Base-by-base conservation (phyloP, 805 yeast genomes). In the Kuraishia cidri region DNA sequence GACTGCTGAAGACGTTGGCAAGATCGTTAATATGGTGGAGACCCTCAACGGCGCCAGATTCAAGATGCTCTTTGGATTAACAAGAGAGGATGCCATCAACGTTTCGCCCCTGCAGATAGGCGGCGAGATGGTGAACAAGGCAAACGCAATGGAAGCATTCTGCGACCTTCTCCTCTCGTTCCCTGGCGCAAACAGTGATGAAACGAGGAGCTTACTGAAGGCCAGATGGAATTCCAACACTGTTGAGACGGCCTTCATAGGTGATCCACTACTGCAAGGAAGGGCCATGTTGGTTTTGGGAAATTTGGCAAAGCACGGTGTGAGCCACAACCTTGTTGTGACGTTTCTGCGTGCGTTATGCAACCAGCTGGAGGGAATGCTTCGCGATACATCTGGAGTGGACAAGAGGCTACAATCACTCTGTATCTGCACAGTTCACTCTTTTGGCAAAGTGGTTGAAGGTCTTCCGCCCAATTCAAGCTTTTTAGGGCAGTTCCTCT, bases 231-330 rank as follows among this genome's bases (percentile, higher is more conserved):
- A 72, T 38, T 65, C 79, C 24, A 68, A 71, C 42, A 70, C 79
- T 4, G 60, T 77, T 38, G 78, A 74, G 40, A 69, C 82, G 13
- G 76, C 83, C 0, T 75, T 77, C 45, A 58, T 61, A 29, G 54
- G 62, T 3, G 63, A 65, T 17, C 72, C 84, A 0, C 68, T 77
- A 24, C 62, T 82, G 31, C 83, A 81, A 43, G 71, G 74, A 4
- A 63, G 90, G 34, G 83, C 87, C 0, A 58, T 79, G 39, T 58
- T 83, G 40, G 69, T 82, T 5, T 63, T 83, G 12, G 92, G 95
- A 25, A 72, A 79, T 24, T 52, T 85, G 28, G 68, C 84, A 0
- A 72, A 71, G 38, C 56, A 63, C 9, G 86, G 85, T 18, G 69
- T 80, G 17, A 72, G 73, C 31, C 83, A 78, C 43, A 60, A 63